These are phyloP conservation scores for Brassica incana DNA, from an alignment of 345 rosid species.

Conservation along the genomic window DNA sequence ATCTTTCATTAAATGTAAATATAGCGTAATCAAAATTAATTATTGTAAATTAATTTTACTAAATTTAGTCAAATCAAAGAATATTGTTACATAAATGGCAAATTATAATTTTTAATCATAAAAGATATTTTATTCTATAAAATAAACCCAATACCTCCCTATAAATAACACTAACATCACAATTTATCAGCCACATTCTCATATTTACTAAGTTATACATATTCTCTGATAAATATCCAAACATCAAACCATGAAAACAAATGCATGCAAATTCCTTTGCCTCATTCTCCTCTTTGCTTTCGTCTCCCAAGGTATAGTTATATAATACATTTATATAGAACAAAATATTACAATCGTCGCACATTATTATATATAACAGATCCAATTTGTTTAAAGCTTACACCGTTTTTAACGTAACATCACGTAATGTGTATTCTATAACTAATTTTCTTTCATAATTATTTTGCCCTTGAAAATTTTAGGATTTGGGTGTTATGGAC, in stretches of 20 bases:
- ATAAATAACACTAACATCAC: not conserved
- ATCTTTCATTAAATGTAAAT: too few relatives aligned
- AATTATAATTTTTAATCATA: too few relatives aligned
- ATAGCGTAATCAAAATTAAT: too few relatives aligned
- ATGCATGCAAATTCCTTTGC: conserved; percentile 12
- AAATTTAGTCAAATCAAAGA: too few relatives aligned
- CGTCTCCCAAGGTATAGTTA: conserved; percentile 10
- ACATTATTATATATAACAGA: not conserved
- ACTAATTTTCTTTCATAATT: not conserved
- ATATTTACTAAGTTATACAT: not conserved
- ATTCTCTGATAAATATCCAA: not conserved
- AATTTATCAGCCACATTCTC: not conserved
- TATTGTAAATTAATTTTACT: too few relatives aligned
- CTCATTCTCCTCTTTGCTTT: conserved; percentile 15
- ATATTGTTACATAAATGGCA: too few relatives aligned
- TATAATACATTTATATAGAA: not conserved
- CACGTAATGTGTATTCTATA: not conserved
- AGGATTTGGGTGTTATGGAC: conserved; percentile 10
- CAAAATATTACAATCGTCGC: not conserved
- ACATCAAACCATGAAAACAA: conserved; percentile 23
- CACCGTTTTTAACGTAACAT: not conserved
- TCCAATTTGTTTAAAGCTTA: not conserved
- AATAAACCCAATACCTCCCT: not conserved
- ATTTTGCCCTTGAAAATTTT: not conserved
- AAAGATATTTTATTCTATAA: not conserved